Conservation (phyloP, 768 basidiomycete genomes). For the Exidia glandulosa region DNA sequence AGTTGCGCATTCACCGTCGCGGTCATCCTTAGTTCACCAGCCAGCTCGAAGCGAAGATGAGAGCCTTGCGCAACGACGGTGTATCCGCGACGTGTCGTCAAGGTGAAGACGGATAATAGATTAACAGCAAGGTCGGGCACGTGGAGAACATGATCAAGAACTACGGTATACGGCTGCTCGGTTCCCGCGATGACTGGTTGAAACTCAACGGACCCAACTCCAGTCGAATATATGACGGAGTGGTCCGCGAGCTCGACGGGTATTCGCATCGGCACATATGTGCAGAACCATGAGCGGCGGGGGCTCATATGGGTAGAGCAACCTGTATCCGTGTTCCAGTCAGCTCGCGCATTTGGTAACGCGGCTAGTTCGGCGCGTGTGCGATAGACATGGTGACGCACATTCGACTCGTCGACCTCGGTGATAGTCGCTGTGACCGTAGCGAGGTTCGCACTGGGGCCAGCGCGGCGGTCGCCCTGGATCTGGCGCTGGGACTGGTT, state of each 20-base stretch:
- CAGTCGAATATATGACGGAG: constrained; percentile 13
- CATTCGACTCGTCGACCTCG: no score
- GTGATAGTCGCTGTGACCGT: no score
- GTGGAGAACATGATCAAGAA: constrained; percentile 9
- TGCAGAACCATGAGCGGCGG: constrained; percentile 17
- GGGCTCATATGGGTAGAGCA: constrained; percentile 25
- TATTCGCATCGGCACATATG: constrained; percentile 9
- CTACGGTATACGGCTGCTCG: neutral
- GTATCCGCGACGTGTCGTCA: constrained; percentile 4
- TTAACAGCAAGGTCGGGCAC: constrained; percentile 14
- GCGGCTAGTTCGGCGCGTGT: no score
- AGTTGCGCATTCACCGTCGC: neutral
- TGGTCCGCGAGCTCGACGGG: constrained; percentile 17
- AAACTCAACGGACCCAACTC: constrained; percentile 17
- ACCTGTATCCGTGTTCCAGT: constrained; percentile 23
- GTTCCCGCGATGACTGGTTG: constrained; percentile 6
- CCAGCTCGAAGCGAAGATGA: neutral
- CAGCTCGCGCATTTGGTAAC: neutral
- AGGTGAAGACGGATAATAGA: constrained; percentile 9
- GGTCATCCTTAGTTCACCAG: neutral
- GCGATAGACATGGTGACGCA: no score
- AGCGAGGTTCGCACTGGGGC: no score
- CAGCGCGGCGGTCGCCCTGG: no score
- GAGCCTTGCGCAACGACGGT: neutral
- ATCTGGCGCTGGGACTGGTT: neutral